Percentiles rank a stretch among this genome's conserved stretches.
These are phyloP conservation scores for Limtongia smithiae DNA, from an alignment of 805 yeast species.

Conservation along the genomic window DNA sequence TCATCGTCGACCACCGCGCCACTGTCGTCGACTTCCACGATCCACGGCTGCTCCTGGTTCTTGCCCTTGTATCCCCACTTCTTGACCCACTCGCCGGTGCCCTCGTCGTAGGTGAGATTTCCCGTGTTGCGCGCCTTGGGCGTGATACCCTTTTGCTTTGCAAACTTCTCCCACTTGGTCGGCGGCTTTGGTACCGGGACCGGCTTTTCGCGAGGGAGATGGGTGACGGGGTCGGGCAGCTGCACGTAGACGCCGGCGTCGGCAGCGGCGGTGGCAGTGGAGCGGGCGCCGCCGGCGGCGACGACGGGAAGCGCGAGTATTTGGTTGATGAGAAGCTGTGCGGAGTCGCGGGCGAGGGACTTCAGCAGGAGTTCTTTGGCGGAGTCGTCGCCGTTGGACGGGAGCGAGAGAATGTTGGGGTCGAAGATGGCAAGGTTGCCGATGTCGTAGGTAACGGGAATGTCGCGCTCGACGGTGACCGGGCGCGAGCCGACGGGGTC, in stretches of 20 bases:
- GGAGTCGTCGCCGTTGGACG: slow-evolving; percentile 43
- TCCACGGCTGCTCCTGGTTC: slow-evolving; percentile 94
- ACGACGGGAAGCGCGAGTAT: slow-evolving; percentile 83
- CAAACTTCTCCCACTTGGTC: slow-evolving; percentile 96
- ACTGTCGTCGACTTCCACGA: slow-evolving; percentile 86
- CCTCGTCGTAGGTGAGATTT: slow-evolving; percentile 86
- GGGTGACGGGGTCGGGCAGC: slow-evolving; percentile 78
- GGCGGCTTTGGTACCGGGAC: slow-evolving; percentile 88
- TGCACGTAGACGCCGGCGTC: slow-evolving; percentile 68
- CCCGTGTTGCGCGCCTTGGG: slow-evolving; percentile 80
- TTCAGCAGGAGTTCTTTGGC: slow-evolving; percentile 61
- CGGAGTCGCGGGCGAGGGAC: slow-evolving; percentile 79
- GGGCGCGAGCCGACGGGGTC: slow-evolving; percentile 43
- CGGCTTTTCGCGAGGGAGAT: slow-evolving; percentile 91
- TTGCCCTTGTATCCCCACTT: slow-evolving; percentile 97
- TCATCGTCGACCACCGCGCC: slow-evolving; percentile 50
- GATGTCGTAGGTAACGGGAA: slow-evolving; percentile 83
- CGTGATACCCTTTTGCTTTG: slow-evolving; percentile 90
- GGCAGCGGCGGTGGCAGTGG: slow-evolving; percentile 56
- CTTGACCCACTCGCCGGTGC: slow-evolving; percentile 89
- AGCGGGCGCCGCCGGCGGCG: slow-evolving; percentile 71
- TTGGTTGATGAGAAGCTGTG: slow-evolving; percentile 87
- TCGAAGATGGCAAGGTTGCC: slow-evolving; percentile 91
- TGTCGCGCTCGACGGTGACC: slow-evolving; percentile 84
- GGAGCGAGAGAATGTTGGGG: slow-evolving; percentile 74